These are phyloP conservation scores for Exserohilum turcica DNA, from an alignment of 2,329 filamentous ascomycete genomes.

Conservation along the genomic window DNA sequence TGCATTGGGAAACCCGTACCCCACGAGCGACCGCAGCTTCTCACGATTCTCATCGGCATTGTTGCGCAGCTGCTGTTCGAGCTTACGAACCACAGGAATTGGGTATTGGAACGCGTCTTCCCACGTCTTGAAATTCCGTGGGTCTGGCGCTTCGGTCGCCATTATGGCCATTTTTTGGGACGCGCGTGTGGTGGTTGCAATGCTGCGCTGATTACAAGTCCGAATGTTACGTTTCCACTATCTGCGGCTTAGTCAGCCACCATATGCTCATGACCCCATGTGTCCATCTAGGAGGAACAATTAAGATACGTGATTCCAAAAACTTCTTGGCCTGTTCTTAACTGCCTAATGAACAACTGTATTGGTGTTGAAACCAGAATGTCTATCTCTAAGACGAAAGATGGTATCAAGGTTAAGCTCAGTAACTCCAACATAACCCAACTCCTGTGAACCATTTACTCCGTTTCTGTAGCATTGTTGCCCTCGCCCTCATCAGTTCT, in stretches of 20 bases:
- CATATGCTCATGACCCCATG: background rate
- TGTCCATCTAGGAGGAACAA: too few species aligned
- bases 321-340: too few species aligned
- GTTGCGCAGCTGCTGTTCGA: slow-evolving; percentile 67
- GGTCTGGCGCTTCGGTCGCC: slow-evolving; percentile 62
- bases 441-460: slow-evolving; percentile 8
- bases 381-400: slow-evolving; percentile 19
- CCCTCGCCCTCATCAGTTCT: slow-evolving; percentile 9
- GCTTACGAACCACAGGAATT: slow-evolving; percentile 64
- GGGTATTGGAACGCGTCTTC: slow-evolving; percentile 71
- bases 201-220: background rate
- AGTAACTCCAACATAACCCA: slow-evolving; percentile 2
- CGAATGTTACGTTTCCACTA: slow-evolving; percentile 15
- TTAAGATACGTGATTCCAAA: too few species aligned
- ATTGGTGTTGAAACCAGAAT: slow-evolving; percentile 27
- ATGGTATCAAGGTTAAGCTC: slow-evolving; percentile 26
- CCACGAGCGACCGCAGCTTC: slow-evolving; percentile 69
- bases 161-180: slow-evolving; percentile 40
- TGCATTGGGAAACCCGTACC: slow-evolving; percentile 51
- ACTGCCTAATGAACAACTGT: background rate
- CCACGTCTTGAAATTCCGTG: slow-evolving; percentile 63
- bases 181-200: slow-evolving; percentile 5
- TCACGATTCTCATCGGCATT: slow-evolving; percentile 68
- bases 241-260: slow-evolving; percentile 20
- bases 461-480: slow-evolving; percentile 3